phyloP scores from a whole-genome alignment of 257 asterid genomes.

The Nicotiana knightiana region DNA sequence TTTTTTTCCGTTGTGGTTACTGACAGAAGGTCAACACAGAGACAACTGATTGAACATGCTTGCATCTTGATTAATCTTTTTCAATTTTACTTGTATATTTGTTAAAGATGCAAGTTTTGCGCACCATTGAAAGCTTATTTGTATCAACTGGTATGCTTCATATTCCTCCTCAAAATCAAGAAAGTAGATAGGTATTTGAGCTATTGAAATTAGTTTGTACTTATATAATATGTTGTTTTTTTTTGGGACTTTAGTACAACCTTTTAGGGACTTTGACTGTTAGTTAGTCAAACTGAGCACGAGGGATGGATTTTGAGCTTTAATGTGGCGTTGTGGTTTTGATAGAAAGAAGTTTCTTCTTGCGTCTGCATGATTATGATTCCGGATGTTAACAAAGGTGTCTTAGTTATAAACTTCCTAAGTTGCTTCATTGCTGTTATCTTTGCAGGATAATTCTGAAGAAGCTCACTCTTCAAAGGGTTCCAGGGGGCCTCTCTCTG shows the following conservation, averaged over 20 bases:
- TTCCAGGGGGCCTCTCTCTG: constrained; percentile 21
- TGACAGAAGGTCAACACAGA: neutral
- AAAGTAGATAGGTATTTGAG: neutral
- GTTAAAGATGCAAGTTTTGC: neutral
- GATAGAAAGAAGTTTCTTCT: neutral
- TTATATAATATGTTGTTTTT: neutral
- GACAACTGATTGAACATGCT: neutral
- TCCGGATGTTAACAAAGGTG: neutral
- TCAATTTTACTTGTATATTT: neutral
- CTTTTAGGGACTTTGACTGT: neutral
- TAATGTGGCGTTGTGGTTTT: neutral
- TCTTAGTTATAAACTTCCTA: neutral
- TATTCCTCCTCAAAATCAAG: neutral
- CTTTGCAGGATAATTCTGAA: constrained; percentile 20
- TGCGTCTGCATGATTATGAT: neutral
- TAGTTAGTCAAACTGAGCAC: neutral
- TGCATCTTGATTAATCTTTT: neutral
- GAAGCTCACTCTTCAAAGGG: constrained; percentile 9
- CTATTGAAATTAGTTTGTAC: neutral
- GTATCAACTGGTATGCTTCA: neutral
- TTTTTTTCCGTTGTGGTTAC: neutral
- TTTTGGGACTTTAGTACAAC: neutral
- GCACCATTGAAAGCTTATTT: neutral
- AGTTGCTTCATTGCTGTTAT: neutral
- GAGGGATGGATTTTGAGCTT: neutral